phyloP scores from a whole-genome alignment of 78 protist genomes.

The Acrasis kona region DNA sequence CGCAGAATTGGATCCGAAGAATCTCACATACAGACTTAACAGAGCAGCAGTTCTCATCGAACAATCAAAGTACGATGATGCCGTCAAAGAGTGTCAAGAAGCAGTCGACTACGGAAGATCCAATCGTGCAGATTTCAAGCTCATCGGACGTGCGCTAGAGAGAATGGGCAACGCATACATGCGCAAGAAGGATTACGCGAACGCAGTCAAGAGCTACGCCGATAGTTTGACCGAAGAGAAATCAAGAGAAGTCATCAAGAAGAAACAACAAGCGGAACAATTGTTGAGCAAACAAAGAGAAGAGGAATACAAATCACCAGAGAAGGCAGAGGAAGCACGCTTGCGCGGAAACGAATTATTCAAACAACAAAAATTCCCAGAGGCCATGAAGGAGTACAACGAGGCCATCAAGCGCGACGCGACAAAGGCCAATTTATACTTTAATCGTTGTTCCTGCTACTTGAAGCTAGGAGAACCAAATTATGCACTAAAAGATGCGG shows the following conservation, averaged over 20 bases:
- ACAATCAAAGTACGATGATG: conserved; percentile 14
- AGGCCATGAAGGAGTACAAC: conserved; percentile 43
- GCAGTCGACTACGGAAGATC: conserved; percentile 46
- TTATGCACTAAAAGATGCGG: conserved; percentile 12
- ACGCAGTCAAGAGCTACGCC: conserved; percentile 32
- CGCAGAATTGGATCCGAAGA: background rate
- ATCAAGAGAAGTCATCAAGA: conserved; percentile 36
- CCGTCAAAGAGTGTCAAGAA: conserved; percentile 14
- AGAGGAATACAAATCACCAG: conserved; percentile 51
- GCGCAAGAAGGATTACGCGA: conserved; percentile 20
- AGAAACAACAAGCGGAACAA: conserved; percentile 6
- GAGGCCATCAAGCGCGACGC: conserved; percentile 86
- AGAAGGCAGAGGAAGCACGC: conserved; percentile 43
- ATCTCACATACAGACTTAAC: conserved; percentile 11
- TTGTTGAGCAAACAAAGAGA: conserved; percentile 29
- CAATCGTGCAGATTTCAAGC: conserved; percentile 45
- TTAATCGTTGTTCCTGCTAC: conserved; percentile 19
- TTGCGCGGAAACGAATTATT: conserved; percentile 69
- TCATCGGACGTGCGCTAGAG: conserved; percentile 34
- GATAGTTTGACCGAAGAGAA: conserved; percentile 56
- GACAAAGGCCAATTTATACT: conserved; percentile 33
- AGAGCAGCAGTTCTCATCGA: conserved; percentile 18
- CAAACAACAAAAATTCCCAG: conserved; percentile 59
- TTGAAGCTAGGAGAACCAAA: conserved; percentile 12
- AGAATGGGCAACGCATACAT: conserved; percentile 55